These are phyloP conservation scores for Xylariaceae sp. DNA, from an alignment of 2,329 filamentous ascomycete genomes.

Conservation along the genomic window DNA sequence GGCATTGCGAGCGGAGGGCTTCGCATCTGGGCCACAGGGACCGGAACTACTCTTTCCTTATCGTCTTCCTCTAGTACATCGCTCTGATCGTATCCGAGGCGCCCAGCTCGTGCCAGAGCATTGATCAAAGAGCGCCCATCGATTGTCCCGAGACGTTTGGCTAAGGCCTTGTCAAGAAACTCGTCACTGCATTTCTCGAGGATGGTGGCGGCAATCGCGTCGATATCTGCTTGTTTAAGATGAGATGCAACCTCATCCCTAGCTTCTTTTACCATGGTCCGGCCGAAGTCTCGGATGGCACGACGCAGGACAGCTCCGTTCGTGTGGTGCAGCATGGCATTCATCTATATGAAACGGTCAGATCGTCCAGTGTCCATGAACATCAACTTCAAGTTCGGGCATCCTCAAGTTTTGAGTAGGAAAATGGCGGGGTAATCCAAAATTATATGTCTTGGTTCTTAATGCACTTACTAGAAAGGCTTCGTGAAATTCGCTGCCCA, in stretches of 20 bases:
- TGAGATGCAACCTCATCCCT: constrained; percentile 39
- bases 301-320: constrained; percentile 33
- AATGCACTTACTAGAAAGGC: constrained; percentile 45
- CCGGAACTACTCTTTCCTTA: constrained; percentile 35
- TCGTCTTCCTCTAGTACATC: constrained; percentile 43
- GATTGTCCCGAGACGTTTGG: constrained; percentile 47
- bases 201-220: constrained; percentile 40
- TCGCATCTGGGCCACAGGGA: constrained; percentile 20
- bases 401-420: not conserved
- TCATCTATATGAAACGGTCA: constrained; percentile 36
- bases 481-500: constrained; percentile 48
- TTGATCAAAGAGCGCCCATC: constrained; percentile 51
- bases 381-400: not conserved
- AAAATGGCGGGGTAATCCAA: not conserved
- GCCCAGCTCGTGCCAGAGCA: constrained; percentile 50
- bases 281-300: constrained; percentile 42
- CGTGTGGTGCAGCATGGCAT: constrained; percentile 44
- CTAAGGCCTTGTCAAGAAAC: constrained; percentile 50
- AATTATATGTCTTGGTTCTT: constrained; percentile 1
- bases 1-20: constrained; percentile 4
- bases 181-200: constrained; percentile 41
- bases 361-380: not conserved
- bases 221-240: constrained; percentile 38
- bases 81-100: constrained; percentile 49
- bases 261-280: constrained; percentile 37